Percentiles rank a stretch among this genome's conserved stretches.
Conservation (phyloP, 768 basidiomycete genomes). For the Collybiopsis luxurians region DNA sequence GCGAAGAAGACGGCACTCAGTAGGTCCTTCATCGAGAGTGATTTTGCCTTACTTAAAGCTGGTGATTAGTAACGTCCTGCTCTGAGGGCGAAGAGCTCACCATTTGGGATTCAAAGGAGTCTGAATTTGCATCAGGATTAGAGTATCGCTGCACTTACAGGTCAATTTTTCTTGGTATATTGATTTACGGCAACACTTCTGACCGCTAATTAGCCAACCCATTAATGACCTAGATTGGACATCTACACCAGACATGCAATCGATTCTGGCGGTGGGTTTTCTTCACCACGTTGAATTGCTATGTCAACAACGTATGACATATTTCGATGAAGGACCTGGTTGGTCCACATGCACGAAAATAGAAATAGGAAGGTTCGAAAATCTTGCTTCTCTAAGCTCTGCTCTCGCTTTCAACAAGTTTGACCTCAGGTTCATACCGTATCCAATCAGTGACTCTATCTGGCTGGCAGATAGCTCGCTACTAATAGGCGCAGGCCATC, state of each 20-base stretch:
- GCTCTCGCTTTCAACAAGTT: not conserved
- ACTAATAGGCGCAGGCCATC: constrained; percentile 78
- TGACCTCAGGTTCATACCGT: constrained; percentile 62
- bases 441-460: constrained; percentile 84
- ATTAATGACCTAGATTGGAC: constrained; percentile 92
- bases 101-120: constrained; percentile 95
- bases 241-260: constrained; percentile 85
- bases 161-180: too few species aligned
- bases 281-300: constrained; percentile 75
- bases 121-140: constrained; percentile 88
- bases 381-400: not conserved
- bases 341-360: constrained; percentile 75
- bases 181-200: too few species aligned
- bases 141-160: constrained; percentile 66
- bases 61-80: constrained; percentile 52
- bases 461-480: constrained; percentile 86
- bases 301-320: constrained; percentile 91
- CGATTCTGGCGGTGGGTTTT: constrained; percentile 90
- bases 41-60: not conserved
- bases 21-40: constrained; percentile 30
- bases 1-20: constrained; percentile 90
- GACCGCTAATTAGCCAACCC: constrained; percentile 37
- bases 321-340: constrained; percentile 78
- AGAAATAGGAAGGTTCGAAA: constrained; percentile 64
- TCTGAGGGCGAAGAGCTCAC: constrained; percentile 75